These are phyloP conservation scores for Xerocomus minutiporus DNA, from an alignment of 1,284 basidiomycete species.

Conservation along the genomic window DNA sequence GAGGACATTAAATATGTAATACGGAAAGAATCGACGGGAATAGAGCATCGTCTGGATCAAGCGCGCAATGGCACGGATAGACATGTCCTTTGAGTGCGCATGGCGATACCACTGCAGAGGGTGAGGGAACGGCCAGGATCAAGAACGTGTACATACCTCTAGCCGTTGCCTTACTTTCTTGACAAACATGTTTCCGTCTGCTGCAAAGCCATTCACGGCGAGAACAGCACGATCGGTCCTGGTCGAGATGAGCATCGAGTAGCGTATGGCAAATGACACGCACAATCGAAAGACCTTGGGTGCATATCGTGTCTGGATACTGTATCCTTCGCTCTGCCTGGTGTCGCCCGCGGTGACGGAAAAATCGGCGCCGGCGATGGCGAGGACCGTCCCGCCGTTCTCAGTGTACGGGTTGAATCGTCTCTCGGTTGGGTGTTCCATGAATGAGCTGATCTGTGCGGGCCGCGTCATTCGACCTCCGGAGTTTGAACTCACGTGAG, in stretches of 20 bases:
- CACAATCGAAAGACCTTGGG: slow-evolving; percentile 84
- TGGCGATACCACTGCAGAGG: slow-evolving; percentile 83
- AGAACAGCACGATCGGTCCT: slow-evolving; percentile 92
- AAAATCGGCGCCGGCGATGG: slow-evolving; percentile 90
- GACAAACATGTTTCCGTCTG: slow-evolving; percentile 93
- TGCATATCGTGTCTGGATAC: slow-evolving; percentile 94
- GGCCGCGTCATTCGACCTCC: slow-evolving; percentile 25
- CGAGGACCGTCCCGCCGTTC: slow-evolving; percentile 92
- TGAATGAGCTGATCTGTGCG: slow-evolving; percentile 12
- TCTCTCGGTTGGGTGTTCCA: slow-evolving; percentile 49
- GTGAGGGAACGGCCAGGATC: slow-evolving; percentile 5
- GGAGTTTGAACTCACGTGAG: slow-evolving; percentile 2
- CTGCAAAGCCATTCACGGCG: slow-evolving; percentile 92
- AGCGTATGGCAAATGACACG: slow-evolving; percentile 18
- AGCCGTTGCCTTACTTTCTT: slow-evolving; percentile 91
- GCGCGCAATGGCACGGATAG: slow-evolving; percentile 85
- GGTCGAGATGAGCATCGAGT: slow-evolving; percentile 5
- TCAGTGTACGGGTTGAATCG: slow-evolving; percentile 85
- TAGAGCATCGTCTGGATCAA: slow-evolving; percentile 97
- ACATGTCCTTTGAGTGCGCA: slow-evolving; percentile 92
- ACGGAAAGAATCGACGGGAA: slow-evolving; percentile 91
- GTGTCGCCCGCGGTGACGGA: slow-evolving; percentile 93
- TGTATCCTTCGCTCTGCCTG: slow-evolving; percentile 90
- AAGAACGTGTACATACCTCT: slow-evolving; percentile 54
- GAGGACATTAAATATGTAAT: slow-evolving; percentile 93